Percentiles rank a stretch among this genome's conserved stretches.
Evolutionary conservation across 2,329 filamentous ascomycete genomes (phyloP).

Genomic region (Penicillium freii): DNA sequence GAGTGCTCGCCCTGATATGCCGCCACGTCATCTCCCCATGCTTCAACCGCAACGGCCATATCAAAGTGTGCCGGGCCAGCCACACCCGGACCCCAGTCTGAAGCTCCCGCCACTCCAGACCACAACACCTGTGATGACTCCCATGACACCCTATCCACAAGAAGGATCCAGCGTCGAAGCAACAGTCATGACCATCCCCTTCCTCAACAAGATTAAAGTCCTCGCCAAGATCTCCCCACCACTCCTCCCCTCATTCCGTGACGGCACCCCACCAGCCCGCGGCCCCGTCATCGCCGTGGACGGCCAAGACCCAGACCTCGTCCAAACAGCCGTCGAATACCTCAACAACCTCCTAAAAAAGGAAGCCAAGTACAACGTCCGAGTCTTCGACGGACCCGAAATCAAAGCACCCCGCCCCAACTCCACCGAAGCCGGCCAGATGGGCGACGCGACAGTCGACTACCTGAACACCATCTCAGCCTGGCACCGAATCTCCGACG

Average conservation of each 20-base stretch:
- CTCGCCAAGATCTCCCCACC: constrained; percentile 74
- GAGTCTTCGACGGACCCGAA: constrained; percentile 50
- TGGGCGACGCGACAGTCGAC: constrained; percentile 48
- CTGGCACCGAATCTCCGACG: constrained; percentile 73
- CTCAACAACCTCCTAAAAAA: constrained; percentile 56
- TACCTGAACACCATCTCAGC: constrained; percentile 67
- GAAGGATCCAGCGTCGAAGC: constrained; percentile 58
- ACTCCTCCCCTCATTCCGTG: constrained; percentile 43
- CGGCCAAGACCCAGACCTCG: constrained; percentile 64
- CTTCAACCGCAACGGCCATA: constrained; percentile 55
- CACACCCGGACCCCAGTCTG: constrained; percentile 49
- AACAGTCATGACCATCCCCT: constrained; percentile 72
- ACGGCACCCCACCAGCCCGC: constrained; percentile 47
- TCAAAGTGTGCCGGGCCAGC: constrained; percentile 25
- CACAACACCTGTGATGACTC: constrained; percentile 25
- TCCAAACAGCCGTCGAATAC: constrained; percentile 64
- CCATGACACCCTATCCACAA: constrained; percentile 29
- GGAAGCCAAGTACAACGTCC: constrained; percentile 52
- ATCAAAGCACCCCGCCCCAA: constrained; percentile 20
- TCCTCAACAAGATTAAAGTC: constrained; percentile 72
- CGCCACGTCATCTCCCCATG: constrained; percentile 47
- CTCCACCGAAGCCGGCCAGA: constrained; percentile 31
- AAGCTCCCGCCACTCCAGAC: constrained; percentile 56
- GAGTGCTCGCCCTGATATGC: constrained; percentile 42
- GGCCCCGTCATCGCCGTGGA: constrained; percentile 83